Evolutionary conservation across 78 protist species (phyloP).

Genomic region (Chrysochromulina tobinii): DNA sequence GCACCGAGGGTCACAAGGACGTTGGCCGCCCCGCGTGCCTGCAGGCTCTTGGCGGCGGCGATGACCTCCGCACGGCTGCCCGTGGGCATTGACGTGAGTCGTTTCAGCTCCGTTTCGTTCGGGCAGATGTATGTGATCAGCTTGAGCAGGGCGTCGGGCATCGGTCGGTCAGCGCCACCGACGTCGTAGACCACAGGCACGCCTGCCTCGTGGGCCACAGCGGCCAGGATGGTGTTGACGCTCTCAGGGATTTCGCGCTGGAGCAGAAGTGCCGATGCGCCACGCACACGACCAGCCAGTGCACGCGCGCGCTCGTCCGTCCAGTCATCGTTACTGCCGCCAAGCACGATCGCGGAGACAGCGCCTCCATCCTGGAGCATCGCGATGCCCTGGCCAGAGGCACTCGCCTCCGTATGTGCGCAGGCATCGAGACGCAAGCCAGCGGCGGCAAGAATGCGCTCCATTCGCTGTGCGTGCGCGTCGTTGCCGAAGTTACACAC

Average conservation of each 20-base stretch:
- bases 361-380: constrained; percentile 25
- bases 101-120: constrained; percentile 2
- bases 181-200: constrained; percentile 28
- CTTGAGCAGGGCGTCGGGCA: not conserved
- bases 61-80: not conserved
- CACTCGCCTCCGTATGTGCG: too few species aligned
- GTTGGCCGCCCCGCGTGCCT: constrained; percentile 16
- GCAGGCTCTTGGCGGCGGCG: not conserved
- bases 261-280: constrained; percentile 13
- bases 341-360: not conserved
- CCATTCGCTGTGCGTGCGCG: not conserved
- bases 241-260: constrained; percentile 30
- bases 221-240: constrained; percentile 11
- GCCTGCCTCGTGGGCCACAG: not conserved
- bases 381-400: constrained; percentile 23
- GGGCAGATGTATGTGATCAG: not conserved
- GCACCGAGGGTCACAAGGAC: constrained; percentile 34
- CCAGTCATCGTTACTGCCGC: constrained; percentile 31
- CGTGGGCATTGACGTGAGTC: not conserved
- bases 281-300: not conserved
- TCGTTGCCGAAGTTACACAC: constrained; percentile 14
- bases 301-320: not conserved
- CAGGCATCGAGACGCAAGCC: not conserved
- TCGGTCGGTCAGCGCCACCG: constrained; percentile 31
- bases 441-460: not conserved